Evolutionary conservation across 176 grass and related monocot genomes (phyloP).

Genomic region (Ensete glaucum): DNA sequence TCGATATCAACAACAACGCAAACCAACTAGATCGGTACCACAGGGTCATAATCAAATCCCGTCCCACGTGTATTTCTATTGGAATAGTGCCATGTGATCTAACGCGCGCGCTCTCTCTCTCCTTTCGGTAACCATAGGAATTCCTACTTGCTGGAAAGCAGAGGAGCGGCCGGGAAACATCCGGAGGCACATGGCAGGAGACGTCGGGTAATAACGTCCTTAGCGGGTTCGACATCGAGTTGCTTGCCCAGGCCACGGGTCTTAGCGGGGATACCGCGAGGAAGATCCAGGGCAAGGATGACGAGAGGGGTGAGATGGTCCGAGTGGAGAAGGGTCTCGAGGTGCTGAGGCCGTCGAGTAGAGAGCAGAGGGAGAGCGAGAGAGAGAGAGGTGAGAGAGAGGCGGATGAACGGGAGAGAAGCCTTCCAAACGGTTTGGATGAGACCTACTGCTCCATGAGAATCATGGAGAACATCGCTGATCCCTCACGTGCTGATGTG

Average conservation of each 20-base stretch:
- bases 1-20: conserved; percentile 11
- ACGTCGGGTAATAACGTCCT: conserved; percentile 17
- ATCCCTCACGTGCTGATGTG: conserved; percentile 15
- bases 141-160: conserved; percentile 30
- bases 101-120: neutral
- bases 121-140: neutral
- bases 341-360: conserved; percentile 7
- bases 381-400: neutral
- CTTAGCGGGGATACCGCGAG: conserved; percentile 17
- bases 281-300: conserved; percentile 25
- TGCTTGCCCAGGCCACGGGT: conserved; percentile 15
- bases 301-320: conserved; percentile 29
- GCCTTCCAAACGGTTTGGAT: conserved; percentile 15
- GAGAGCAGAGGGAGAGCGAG: conserved; percentile 3
- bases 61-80: neutral
- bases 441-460: conserved; percentile 27
- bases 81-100: neutral
- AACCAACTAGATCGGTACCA: conserved; percentile 19
- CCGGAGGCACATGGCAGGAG: neutral
- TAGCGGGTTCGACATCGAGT: conserved; percentile 24
- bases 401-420: neutral
- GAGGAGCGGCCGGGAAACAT: conserved; percentile 2
- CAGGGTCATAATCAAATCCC: neutral
- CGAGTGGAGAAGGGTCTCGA: conserved; percentile 19
- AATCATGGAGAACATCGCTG: conserved; percentile 24